Percentiles rank a stretch among this genome's conserved stretches.
Evolutionary conservation across 352 stramenopile genomes (phyloP).

Genomic region (Phytophthora melonis): DNA sequence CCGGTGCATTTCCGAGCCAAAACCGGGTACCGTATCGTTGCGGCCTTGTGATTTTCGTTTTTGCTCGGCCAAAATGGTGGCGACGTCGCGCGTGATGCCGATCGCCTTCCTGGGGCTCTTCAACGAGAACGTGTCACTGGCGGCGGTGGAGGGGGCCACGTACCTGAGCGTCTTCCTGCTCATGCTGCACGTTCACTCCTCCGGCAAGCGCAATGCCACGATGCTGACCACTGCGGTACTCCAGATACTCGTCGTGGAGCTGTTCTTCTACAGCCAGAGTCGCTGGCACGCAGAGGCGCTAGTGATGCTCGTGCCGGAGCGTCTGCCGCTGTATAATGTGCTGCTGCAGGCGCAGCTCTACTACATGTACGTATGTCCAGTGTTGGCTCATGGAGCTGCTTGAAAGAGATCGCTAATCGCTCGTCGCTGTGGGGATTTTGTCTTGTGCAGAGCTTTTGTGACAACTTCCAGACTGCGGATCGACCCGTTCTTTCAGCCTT

Average conservation of each 20-base stretch:
- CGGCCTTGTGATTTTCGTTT: constrained; percentile 5
- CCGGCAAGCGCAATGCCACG: constrained; percentile 76
- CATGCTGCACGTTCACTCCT: constrained; percentile 81
- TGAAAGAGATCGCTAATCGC: not conserved
- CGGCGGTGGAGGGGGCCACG: constrained; percentile 64
- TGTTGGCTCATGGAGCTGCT: not conserved
- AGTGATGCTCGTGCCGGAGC: constrained; percentile 70
- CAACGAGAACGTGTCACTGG: constrained; percentile 82
- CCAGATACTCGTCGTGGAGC: constrained; percentile 64
- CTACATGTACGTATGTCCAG: constrained; percentile 64
- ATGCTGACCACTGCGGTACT: constrained; percentile 60
- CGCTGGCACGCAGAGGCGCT: constrained; percentile 79
- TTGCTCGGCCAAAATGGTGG: constrained; percentile 34
- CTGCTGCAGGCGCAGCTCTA: constrained; percentile 80
- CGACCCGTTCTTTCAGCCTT: constrained; percentile 76
- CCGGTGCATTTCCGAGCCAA: constrained; percentile 2
- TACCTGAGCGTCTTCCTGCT: constrained; percentile 75
- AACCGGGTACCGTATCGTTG: not conserved
- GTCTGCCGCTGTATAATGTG: constrained; percentile 69
- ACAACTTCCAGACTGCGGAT: constrained; percentile 73
- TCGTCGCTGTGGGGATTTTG: not conserved
- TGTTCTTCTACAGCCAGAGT: constrained; percentile 70
- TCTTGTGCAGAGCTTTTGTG: constrained; percentile 69
- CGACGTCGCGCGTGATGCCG: constrained; percentile 62
- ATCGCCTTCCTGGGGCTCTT: constrained; percentile 74